Percentiles rank a stretch among this genome's conserved stretches.
These are phyloP conservation scores for Halophytophthora batemanensis DNA, from an alignment of 352 stramenopile genomes.

Conservation along the genomic window DNA sequence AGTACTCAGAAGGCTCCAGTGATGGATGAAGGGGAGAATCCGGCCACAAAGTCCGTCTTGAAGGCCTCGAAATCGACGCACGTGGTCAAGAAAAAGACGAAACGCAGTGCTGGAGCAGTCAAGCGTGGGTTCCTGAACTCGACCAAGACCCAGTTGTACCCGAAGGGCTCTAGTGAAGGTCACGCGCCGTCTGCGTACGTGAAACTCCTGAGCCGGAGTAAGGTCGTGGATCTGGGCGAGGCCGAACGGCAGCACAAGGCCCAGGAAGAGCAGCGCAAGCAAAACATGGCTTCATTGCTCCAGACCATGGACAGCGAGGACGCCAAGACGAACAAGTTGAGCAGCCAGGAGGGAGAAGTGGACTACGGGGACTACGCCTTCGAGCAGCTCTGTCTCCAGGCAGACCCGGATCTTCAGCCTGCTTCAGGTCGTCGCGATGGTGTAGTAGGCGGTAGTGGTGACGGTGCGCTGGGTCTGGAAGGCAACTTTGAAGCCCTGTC, in stretches of 20 bases:
- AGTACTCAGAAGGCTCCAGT: neutral
- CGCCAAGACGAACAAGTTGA: constrained; percentile 3
- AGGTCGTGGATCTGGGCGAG: constrained; percentile 70
- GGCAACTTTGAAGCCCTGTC: constrained; percentile 49
- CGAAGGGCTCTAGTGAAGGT: constrained; percentile 66
- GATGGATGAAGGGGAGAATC: neutral
- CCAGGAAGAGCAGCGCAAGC: constrained; percentile 24
- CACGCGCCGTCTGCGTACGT: constrained; percentile 67
- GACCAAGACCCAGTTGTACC: constrained; percentile 58
- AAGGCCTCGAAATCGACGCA: neutral
- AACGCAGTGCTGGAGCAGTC: constrained; percentile 25
- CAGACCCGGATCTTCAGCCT: constrained; percentile 65
- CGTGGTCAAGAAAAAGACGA: constrained; percentile 15
- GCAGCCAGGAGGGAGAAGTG: constrained; percentile 22
- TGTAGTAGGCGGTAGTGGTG: neutral
- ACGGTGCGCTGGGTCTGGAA: constrained; percentile 31
- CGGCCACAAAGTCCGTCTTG: neutral
- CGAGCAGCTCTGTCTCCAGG: constrained; percentile 74
- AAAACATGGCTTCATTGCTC: constrained; percentile 27
- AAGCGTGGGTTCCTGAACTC: constrained; percentile 81
- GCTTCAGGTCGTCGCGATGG: constrained; percentile 1
- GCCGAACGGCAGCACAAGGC: constrained; percentile 37
- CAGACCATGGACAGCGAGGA: constrained; percentile 7
- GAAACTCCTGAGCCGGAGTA: constrained; percentile 74
- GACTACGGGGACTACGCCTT: constrained; percentile 74